Percentiles rank a stretch among this genome's conserved stretches.
These are phyloP conservation scores for Hymenoscyphus albidus DNA, from an alignment of 2,329 filamentous ascomycete genomes.

Conservation along the genomic window DNA sequence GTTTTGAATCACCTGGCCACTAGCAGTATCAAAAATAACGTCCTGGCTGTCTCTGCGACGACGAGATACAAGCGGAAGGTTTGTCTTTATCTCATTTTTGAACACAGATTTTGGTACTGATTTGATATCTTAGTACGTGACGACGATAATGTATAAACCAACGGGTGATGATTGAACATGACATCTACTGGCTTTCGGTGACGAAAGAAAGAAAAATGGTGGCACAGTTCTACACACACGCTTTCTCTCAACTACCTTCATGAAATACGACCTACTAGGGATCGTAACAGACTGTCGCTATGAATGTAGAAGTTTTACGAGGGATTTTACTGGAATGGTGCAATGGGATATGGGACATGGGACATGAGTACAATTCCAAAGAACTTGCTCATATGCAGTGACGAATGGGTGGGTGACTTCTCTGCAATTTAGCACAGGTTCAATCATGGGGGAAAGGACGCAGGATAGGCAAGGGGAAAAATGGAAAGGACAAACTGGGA, in stretches of 20 bases:
- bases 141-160: constrained; percentile 96
- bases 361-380: no score
- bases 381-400: no score
- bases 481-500: no score
- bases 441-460: no score
- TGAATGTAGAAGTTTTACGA: no score
- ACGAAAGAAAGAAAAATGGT: neutral
- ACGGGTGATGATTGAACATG: constrained; percentile 44
- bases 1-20: constrained; percentile 95
- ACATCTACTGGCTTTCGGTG: neutral
- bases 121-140: constrained; percentile 72
- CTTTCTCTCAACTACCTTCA: neutral
- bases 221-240: neutral
- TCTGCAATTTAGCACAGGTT: no score
- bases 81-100: constrained; percentile 26
- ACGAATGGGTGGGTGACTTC: no score
- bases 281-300: neutral
- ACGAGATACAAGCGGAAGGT: constrained; percentile 98
- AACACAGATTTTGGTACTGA: constrained; percentile 3
- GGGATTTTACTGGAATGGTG: no score
- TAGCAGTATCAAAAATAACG: constrained; percentile 95
- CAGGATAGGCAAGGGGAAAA: no score
- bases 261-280: neutral
- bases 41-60: constrained; percentile 90
- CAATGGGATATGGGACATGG: no score